Conservation (phyloP, 805 yeast genomes). For the Ogataea ganodermae region DNA sequence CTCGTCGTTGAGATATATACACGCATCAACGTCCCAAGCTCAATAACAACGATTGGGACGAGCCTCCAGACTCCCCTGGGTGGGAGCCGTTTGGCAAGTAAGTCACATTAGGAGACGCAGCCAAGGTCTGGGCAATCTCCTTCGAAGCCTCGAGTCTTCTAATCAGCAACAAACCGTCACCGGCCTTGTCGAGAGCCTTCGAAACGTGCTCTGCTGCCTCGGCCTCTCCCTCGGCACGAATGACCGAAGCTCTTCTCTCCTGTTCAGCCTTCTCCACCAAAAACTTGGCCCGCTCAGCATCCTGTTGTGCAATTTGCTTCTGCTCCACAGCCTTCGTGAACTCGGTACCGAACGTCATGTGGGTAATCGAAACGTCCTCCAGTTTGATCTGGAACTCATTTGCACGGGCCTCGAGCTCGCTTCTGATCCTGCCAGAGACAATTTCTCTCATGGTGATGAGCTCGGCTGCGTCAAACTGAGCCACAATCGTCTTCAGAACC, state of each 20-base stretch:
- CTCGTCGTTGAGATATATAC: background rate
- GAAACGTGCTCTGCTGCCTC: conserved; percentile 96
- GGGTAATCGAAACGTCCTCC: conserved; percentile 97
- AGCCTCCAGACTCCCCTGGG: conserved; percentile 42
- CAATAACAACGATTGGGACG: conserved; percentile 59
- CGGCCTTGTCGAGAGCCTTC: conserved; percentile 88
- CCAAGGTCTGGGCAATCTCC: conserved; percentile 89
- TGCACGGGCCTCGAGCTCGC: conserved; percentile 82
- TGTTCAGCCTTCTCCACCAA: conserved; percentile 96
- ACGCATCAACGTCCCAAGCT: conserved; percentile 72
- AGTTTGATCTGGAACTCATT: conserved; percentile 84
- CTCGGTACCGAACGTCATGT: conserved; percentile 94
- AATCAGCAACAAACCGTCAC: conserved; percentile 91
- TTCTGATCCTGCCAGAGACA: conserved; percentile 85
- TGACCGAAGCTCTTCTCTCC: conserved; percentile 91
- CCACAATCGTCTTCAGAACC: conserved; percentile 93
- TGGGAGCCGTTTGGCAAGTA: conserved; percentile 67
- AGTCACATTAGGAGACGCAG: conserved; percentile 80
- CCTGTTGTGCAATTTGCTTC: conserved; percentile 99
- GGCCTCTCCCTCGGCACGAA: conserved; percentile 99
- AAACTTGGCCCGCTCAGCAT: conserved; percentile 94
- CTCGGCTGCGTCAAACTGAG: conserved; percentile 98
- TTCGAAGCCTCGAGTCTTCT: conserved; percentile 96
- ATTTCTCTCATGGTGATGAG: conserved; percentile 96
- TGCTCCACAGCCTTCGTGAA: conserved; percentile 98